Evolutionary conservation across 768 basidiomycete species (phyloP).

Genomic region (Boletus tomentosulus): DNA sequence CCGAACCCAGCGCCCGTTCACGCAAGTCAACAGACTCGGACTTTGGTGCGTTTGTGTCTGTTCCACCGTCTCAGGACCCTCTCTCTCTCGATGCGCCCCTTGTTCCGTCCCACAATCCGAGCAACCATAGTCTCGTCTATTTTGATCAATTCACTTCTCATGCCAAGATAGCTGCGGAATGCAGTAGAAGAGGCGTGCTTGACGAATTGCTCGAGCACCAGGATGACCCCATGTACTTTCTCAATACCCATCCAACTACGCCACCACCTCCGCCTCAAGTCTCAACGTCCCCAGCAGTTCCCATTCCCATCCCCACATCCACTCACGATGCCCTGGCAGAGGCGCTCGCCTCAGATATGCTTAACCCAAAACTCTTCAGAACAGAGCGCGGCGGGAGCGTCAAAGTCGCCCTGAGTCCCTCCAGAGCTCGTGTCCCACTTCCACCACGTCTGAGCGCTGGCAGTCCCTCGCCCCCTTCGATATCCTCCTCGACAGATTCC

Average conservation of each 20-base stretch:
- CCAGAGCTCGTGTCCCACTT: conserved; percentile 14
- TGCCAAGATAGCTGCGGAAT: conserved; percentile 52
- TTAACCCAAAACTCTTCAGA: conserved; percentile 7
- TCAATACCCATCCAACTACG: conserved; percentile 23
- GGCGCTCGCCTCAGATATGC: conserved; percentile 32
- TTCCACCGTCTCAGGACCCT: conserved; percentile 51
- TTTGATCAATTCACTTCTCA: conserved; percentile 58
- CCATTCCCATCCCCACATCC: conserved; percentile 29
- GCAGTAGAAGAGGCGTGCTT: conserved; percentile 49
- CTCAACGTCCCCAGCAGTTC: conserved; percentile 19
- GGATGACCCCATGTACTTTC: conserved; percentile 68
- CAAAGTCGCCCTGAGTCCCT: conserved; percentile 8
- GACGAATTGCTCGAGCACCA: conserved; percentile 64
- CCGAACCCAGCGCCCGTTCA: background rate
- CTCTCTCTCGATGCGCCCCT: background rate
- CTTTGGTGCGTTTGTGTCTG: conserved; percentile 61
- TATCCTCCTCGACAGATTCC: conserved; percentile 15
- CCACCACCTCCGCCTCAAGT: background rate
- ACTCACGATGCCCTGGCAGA: conserved; percentile 37
- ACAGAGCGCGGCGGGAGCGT: conserved; percentile 6
- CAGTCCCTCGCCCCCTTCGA: conserved; percentile 22
- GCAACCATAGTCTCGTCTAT: conserved; percentile 40
- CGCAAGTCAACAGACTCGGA: conserved; percentile 40
- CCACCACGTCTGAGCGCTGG: conserved; percentile 20
- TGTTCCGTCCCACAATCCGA: background rate